These are phyloP conservation scores for Phtheirospermum japonicum DNA, from an alignment of 257 asterid species.

Conservation along the genomic window DNA sequence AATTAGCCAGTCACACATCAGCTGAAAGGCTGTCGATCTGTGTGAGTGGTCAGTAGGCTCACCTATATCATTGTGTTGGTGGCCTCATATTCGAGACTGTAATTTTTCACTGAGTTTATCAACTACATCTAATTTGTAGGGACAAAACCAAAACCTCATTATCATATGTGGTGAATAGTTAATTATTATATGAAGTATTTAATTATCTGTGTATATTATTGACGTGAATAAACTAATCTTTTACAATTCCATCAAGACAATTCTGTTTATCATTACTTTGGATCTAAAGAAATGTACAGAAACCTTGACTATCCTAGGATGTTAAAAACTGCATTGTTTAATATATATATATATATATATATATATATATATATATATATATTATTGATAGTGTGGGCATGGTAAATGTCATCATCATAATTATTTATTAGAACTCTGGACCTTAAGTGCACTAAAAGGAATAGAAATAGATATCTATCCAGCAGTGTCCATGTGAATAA, in stretches of 20 bases:
- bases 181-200: neutral
- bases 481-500: neutral
- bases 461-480: conserved; percentile 2
- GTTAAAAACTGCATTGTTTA: neutral
- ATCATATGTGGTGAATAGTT: neutral
- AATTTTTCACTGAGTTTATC: conserved; percentile 28
- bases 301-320: neutral
- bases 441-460: neutral
- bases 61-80: conserved; percentile 42
- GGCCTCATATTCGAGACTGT: conserved; percentile 29
- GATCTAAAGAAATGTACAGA: neutral
- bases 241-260: neutral
- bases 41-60: conserved; percentile 51
- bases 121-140: conserved; percentile 28
- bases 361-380: neutral
- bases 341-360: too few relatives aligned
- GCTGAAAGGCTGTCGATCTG: conserved; percentile 36
- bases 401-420: neutral
- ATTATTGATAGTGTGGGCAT: neutral
- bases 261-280: neutral
- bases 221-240: neutral
- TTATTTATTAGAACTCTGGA: conserved; percentile 1
- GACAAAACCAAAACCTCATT: neutral
- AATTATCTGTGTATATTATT: neutral
- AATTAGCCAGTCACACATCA: conserved; percentile 52